Evolutionary conservation across 352 stramenopile genomes (phyloP), one percentile per base, ranked within the genome.

Genomic region (Phytophthora hibernalis): DNA sequence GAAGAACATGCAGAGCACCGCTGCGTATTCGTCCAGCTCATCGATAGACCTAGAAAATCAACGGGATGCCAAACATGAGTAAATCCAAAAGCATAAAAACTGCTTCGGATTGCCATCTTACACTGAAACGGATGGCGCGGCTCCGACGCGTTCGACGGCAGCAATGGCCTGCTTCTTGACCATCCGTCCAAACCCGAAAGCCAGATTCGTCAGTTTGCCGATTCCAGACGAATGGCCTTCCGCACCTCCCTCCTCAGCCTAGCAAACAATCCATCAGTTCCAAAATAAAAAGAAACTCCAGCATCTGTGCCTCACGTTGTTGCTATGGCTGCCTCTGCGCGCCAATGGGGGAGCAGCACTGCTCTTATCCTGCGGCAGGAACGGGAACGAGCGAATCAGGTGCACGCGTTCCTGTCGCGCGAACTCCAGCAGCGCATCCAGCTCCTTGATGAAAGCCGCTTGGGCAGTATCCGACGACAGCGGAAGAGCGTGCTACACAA

Each of bases 161-260:
- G 87, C 85, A 44, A 93, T 90, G 7, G 87, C 85, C 67, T 95
- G 87, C 47, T 93, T 95, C 65, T 93, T 93, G 43, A 95, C 82
- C 82, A 93, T 93, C 16, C 85, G 77, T 6, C 87, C 87, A 54
- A 95, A 95, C 0, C 87, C 87, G 56, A 88, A 87, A 0, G 87
- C 87, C n/a, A 95, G 53, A 57, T 89, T 92, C 10, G 85, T 93
- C 28, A 95, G 65, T 48, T 93, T 92, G 44, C 82, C 82, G 31
- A 94, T 88, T 0, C 77, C 38, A 43, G 54, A 70, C 52, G 66
- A 42, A 37, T 50, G 31, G 40, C 40, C 40, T 12, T 70, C 61
- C 9, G 24, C 35, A 56, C 18, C 21, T 24, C 60, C 50, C 8
- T 73, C 71, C 20, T 79, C 66, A n/a, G 54, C 21, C 66, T 76